Conservation (phyloP, 2,329 filamentous ascomycete species). For the Bipolaris zeicola region DNA sequence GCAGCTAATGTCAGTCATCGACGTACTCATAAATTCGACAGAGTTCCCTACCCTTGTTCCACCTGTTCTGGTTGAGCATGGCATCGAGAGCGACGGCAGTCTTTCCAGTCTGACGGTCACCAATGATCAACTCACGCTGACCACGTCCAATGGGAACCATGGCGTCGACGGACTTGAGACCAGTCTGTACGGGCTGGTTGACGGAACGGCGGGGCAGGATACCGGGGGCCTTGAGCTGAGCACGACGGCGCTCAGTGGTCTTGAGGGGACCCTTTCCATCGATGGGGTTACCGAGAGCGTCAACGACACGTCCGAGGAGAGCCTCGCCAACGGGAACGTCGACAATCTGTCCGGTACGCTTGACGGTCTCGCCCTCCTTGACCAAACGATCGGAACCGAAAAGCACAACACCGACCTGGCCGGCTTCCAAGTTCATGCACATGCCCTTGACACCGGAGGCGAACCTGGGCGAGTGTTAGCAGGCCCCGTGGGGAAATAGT, state of each 20-base stretch:
- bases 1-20: neutral
- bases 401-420: conserved; percentile 99
- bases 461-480: conserved; percentile 68
- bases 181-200: conserved; percentile 98
- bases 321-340: conserved; percentile 92
- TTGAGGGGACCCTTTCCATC: conserved; percentile 98
- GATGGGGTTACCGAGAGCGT: conserved; percentile 98
- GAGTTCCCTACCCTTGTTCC: conserved; percentile 71
- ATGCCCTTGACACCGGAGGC: conserved; percentile 99
- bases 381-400: conserved; percentile 99
- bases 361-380: conserved; percentile 99
- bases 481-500: conserved; percentile 13
- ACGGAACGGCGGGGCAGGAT: conserved; percentile 97
- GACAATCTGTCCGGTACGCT: conserved; percentile 99
- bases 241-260: conserved; percentile 88
- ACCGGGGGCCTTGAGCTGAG: conserved; percentile 97
- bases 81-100: conserved; percentile 97
- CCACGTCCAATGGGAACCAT: conserved; percentile 99
- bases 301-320: conserved; percentile 96
- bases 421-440: conserved; percentile 99
- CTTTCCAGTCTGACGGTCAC: conserved; percentile 99
- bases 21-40: no score
- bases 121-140: conserved; percentile 99
- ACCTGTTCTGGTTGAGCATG: conserved; percentile 99
- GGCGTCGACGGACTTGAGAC: conserved; percentile 98